A percentile compares a stretch with the other conserved stretches of the same genome.
Evolutionary conservation across 768 basidiomycete genomes (phyloP).

Genomic region (Suillus spraguei): DNA sequence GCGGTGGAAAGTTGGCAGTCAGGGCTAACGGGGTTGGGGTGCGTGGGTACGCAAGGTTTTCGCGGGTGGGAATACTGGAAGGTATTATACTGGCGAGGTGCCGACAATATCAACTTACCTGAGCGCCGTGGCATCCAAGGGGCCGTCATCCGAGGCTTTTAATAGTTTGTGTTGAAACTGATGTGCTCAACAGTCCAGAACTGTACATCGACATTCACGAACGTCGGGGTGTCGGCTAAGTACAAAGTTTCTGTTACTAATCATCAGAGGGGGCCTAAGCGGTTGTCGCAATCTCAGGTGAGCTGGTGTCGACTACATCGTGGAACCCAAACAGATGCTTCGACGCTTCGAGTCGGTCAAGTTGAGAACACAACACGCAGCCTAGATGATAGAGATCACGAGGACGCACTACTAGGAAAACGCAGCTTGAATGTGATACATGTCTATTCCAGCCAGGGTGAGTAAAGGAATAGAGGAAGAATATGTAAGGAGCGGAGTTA

Average conservation of each 20-base stretch:
- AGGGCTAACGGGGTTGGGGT: too few species aligned
- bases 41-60: too few species aligned
- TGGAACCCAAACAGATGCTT: background rate
- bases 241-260: background rate
- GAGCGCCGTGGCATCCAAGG: background rate
- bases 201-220: background rate
- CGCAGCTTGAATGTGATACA: background rate
- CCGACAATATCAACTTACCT: background rate
- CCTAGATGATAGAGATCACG: background rate
- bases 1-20: too few species aligned
- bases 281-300: background rate
- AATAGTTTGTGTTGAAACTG: background rate
- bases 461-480: background rate
- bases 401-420: background rate
- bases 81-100: too few species aligned
- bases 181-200: background rate
- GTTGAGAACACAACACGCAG: background rate
- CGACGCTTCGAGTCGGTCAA: background rate
- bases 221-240: background rate
- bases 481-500: background rate
- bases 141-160: background rate
- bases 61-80: too few species aligned
- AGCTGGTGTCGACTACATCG: background rate
- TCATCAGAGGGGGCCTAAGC: background rate
- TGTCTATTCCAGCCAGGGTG: background rate